phyloP scores from a whole-genome alignment of 805 yeast species.

The Candida coquimbonensis region DNA sequence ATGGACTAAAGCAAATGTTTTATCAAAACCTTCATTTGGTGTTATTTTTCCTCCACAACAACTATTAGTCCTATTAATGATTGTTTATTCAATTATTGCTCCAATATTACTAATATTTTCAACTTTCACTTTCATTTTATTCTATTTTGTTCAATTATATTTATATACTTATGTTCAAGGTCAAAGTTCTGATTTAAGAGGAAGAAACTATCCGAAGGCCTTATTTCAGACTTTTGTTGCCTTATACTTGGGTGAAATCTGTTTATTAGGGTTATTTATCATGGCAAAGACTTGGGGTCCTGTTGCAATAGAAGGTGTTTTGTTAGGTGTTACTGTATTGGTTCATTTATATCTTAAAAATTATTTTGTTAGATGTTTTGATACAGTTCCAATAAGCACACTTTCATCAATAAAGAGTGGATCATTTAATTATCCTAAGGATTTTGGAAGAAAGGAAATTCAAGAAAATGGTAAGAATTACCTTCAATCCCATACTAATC shows the following conservation, averaged over 20 bases:
- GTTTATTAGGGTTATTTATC: slow-evolving; percentile 64
- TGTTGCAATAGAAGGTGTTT: slow-evolving; percentile 60
- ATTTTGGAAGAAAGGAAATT: slow-evolving; percentile 58
- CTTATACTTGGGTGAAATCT: slow-evolving; percentile 62
- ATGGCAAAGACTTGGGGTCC: slow-evolving; percentile 77
- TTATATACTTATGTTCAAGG: slow-evolving; percentile 55
- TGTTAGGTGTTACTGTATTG: slow-evolving; percentile 48
- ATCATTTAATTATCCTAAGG: slow-evolving; percentile 51
- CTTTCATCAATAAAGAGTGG: slow-evolving; percentile 32
- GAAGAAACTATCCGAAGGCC: slow-evolving; percentile 67
- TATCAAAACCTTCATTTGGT: slow-evolving; percentile 74
- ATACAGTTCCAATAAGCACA: slow-evolving; percentile 63
- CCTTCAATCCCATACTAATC: slow-evolving; percentile 21
- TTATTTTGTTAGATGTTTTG: slow-evolving; percentile 56
- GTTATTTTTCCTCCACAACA: slow-evolving; percentile 74
- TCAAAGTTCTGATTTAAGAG: slow-evolving; percentile 54
- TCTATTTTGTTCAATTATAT: slow-evolving; percentile 59
- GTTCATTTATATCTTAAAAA: slow-evolving; percentile 53
- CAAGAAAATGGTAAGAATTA: slow-evolving; percentile 39
- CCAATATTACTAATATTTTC: slow-evolving; percentile 67
- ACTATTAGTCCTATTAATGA: slow-evolving; percentile 61
- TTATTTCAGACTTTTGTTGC: slow-evolving; percentile 68
- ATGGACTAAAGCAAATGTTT: slow-evolving; percentile 67
- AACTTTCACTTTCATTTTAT: slow-evolving; percentile 46
- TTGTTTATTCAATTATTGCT: slow-evolving; percentile 73